Percentiles rank a stretch among this genome's conserved stretches.
phyloP scores from a whole-genome alignment of 2,329 filamentous ascomycete species.

The Beauveria australis region DNA sequence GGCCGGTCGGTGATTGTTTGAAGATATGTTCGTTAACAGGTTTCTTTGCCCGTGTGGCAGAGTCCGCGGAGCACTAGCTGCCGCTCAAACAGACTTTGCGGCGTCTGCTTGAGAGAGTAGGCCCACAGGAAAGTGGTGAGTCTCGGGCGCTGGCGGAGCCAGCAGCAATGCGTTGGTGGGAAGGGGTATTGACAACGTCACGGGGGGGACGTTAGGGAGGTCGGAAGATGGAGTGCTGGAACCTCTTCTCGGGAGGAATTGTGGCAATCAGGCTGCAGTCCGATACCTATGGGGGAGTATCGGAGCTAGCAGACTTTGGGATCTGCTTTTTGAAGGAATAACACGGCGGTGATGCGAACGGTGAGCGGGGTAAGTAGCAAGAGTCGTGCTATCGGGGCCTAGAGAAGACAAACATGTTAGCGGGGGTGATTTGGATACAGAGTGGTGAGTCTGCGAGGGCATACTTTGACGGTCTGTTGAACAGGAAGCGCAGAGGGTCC shows the following conservation, averaged over 20 bases:
- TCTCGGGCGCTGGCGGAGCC: conserved; percentile 73
- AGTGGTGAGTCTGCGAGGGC: conserved; percentile 25
- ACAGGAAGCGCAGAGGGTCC: conserved; percentile 87
- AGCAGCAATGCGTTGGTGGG: conserved; percentile 53
- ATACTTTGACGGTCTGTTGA: conserved; percentile 81
- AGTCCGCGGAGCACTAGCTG: conserved; percentile 91
- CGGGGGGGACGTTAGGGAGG: conserved; percentile 82
- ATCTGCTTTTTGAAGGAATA: conserved; percentile 12
- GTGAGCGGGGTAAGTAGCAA: conserved; percentile 8
- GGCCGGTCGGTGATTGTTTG: conserved; percentile 13
- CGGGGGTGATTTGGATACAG: background rate
- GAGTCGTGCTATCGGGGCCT: conserved; percentile 55
- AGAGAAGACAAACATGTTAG: conserved; percentile 8
- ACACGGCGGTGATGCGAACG: background rate
- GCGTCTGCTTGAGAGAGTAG: conserved; percentile 95
- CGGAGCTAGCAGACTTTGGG: conserved; percentile 62
- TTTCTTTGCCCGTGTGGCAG: conserved; percentile 30
- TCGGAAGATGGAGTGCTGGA: conserved; percentile 72
- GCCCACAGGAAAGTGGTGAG: conserved; percentile 68
- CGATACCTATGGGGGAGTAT: conserved; percentile 78
- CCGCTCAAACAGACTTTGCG: conserved; percentile 94
- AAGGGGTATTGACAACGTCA: conserved; percentile 46
- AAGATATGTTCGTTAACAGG: conserved; percentile 17
- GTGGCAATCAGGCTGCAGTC: conserved; percentile 64
- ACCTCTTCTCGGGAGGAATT: conserved; percentile 80